Base-by-base conservation (phyloP, 495 filamentous ascomycete genomes). In the Monascus purpureus region DNA sequence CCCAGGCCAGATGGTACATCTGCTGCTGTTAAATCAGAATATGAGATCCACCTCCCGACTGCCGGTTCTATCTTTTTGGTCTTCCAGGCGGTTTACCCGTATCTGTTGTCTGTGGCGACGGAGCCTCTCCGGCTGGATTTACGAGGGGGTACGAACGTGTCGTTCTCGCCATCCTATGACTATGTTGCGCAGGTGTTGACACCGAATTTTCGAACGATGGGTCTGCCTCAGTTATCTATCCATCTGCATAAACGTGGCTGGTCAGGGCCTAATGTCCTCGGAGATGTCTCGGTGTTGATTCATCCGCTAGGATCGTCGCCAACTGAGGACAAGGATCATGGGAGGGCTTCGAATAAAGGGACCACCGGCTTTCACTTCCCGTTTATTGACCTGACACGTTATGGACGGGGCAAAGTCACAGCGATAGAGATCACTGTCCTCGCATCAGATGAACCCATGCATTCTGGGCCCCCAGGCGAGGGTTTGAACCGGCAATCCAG, bases 21-120 rank as follows among this genome's bases (percentile, higher is more conserved):
- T 11, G 22, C 11, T 24, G 22, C 22, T 24, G 22, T 45, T 5
- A 35, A 49, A 13, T 11, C 48, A 8, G 49, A 52, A 28, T 55
- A 61, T 37, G 42, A 46, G 15, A 57, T 63, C 12, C 25, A 29
- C n/a, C 38, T 55, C 13, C 17, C 39, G 2, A 63, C 57, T 7
- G 45, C 55, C 2, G 59, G 59, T 8, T 49, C 55, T 26, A 67
- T 82, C 0, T 58, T 75, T 33, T 61, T 92, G n/a, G 71, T 88
- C 17, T 71, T 90, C 40, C 85, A 93, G 52, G 78, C 85, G 2
- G 53, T 93, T 3, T 70, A 92, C 25, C 85, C 85, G 0, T 87
- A 77, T 49, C 49, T 90, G 2, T 50, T 92, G 2, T 73, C 77
- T 37, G 64, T 72, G 1, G 61, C 61, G 29, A 42, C 50, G 9